Evolutionary conservation across 495 filamentous ascomycete species (phyloP), one percentile per base, ranked within the genome.

Genomic region (Penicillium taxi): DNA sequence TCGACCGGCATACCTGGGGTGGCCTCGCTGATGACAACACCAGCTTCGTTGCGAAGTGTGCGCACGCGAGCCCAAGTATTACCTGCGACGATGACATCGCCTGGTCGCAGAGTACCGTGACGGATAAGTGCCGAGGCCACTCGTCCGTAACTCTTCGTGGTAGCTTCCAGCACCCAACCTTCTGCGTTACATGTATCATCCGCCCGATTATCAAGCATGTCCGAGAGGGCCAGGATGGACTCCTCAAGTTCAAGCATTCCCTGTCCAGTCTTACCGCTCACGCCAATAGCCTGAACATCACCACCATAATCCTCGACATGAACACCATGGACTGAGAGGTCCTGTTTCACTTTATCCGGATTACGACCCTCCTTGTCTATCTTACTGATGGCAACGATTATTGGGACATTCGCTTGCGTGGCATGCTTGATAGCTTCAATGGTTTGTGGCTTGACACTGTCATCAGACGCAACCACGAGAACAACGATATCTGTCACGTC

Each of bases 301-400:
- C 93, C 93, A 23, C 93, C 93, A 50, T 78, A 90, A 50, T 96
- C 91, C 57, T 99, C 93, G 21, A 96, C 80, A 50, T 96, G 84
- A 14, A 99, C 74, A 12, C 84, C 84, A 44, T 94, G 73, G n/a
- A 75, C 65, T 6, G 84, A 76, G 18, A 99, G 77, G 56, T 96
- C 93, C 37, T 78, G 70, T 58, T 95, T 96, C 38, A 96, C 89
- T 15, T 73, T 73, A 26, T 96, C 82, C 9, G 82, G 57, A 43
- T 87, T 77, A 13, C 83, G 75, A 24, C 80, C 78, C 42, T 81
- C 78, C 59, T 90, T 95, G 59, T 99, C 93, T 30, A 94, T 75
- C 58, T 99, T 99, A 66, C 87, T 99, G 61, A 95, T 86, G n/a
- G 93, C 93, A 12, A 96, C 93, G 37, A 96, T 93, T 32, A 99